Conservation (phyloP, 805 yeast species). For the Hanseniaspora jakobsenii region DNA sequence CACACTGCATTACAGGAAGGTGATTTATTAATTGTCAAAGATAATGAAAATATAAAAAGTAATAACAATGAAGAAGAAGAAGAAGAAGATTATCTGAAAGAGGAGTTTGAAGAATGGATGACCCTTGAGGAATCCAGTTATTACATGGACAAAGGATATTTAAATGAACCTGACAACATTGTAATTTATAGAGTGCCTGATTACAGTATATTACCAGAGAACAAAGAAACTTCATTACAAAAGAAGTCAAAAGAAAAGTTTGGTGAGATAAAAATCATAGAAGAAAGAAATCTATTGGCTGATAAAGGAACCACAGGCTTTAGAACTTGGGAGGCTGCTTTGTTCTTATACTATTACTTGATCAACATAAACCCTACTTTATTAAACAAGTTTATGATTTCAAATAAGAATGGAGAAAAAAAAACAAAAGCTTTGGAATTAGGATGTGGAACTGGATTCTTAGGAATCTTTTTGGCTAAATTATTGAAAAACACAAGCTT, state of each 20-base stretch:
- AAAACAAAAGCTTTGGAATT: conserved; percentile 44
- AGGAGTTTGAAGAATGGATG: conserved; percentile 8
- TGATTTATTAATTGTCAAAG: neutral
- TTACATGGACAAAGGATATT: neutral
- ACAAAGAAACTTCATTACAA: no score
- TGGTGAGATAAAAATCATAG: conserved; percentile 1
- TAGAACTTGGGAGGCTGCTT: conserved; percentile 89
- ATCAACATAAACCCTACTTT: neutral
- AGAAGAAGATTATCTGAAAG: no score
- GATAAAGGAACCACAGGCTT: conserved; percentile 53
- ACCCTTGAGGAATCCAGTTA: conserved; percentile 7
- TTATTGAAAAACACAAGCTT: neutral
- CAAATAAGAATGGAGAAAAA: neutral
- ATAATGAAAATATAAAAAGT: no score
- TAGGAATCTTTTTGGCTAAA: conserved; percentile 31
- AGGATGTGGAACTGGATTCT: conserved; percentile 86
- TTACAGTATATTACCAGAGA: no score
- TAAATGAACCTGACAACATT: neutral
- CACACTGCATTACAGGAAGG: conserved; percentile 3
- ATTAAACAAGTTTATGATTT: neutral
- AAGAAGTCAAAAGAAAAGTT: no score
- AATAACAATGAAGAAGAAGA: no score
- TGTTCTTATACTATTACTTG: conserved; percentile 44
- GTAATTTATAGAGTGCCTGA: conserved; percentile 3
- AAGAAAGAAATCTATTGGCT: conserved; percentile 12